phyloP scores from a whole-genome alignment of 176 grass and related monocot genomes.

The Oryza meyeriana region DNA sequence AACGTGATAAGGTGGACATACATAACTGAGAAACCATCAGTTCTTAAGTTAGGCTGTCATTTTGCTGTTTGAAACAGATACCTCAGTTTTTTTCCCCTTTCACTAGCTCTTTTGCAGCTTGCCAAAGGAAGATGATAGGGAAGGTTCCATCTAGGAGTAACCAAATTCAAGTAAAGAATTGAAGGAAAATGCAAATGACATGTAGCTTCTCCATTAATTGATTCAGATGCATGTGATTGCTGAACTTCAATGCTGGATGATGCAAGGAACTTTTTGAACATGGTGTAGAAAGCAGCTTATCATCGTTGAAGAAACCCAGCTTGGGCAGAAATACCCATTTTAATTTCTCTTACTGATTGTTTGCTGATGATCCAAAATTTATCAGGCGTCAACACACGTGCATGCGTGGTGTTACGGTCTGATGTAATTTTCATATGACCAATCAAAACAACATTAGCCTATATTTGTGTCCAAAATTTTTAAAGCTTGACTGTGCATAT shows the following conservation, averaged over 20 bases:
- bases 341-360: background rate
- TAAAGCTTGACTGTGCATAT: background rate
- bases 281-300: constrained; percentile 13
- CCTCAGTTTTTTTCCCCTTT: background rate
- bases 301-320: background rate
- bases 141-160: background rate
- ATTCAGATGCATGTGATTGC: background rate
- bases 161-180: constrained; percentile 1
- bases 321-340: background rate
- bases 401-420: background rate
- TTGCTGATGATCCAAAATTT: background rate
- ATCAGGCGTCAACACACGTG: background rate
- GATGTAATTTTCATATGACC: background rate
- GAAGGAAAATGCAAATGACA: background rate
- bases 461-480: background rate
- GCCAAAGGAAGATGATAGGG: constrained; percentile 12
- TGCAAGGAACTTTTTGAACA: constrained; percentile 10
- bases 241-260: background rate
- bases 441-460: background rate
- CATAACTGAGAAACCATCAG: background rate
- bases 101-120: background rate
- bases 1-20: background rate
- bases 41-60: background rate
- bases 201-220: background rate
- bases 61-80: background rate